Base-by-base conservation (phyloP, 129 eudicot species). In the Sambucus nigra region DNA sequence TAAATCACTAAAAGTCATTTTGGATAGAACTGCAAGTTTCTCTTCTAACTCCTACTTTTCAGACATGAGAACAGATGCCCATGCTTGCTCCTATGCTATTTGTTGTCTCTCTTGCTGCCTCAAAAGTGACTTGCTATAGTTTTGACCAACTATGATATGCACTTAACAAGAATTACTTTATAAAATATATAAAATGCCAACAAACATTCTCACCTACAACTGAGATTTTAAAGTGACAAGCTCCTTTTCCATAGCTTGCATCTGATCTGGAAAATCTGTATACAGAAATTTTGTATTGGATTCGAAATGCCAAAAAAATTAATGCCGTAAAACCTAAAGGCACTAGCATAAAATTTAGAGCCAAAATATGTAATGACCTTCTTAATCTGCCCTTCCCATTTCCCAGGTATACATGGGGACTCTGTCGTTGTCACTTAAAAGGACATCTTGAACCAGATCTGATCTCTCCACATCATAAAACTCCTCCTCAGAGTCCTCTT, bases 401-500 rank as follows among this genome's bases (percentile, higher is more conserved):
- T n/a, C n/a, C n/a, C n/a, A n/a, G n/a, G n/a, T n/a, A n/a, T n/a
- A n/a, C n/a, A n/a, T n/a, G n/a, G 49, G 44, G 23, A 38, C 31
- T 55, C 50, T 47, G n/a, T 51, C 60, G 68, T 45, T 69, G 6
- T 72, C 77, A 47, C 59, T 68, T 56, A 63, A 60, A 29, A 69
- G 61, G 42, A 56, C 48, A 3, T 70, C 69, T 44, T 57, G 74
- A 45, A 25, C 63, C 35, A 83, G 55, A 29, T 79, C 95, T 50
- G 83, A 67, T 72, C 84, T 73, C 59, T 88, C 95, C 76, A 84
- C 41, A 59, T 88, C 95, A 67, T 73, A 76, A 56, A 80, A 80
- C 47, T 88, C 97, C 27, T 84, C 97, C 38, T 84, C 93, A 11
- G 93, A 84, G 61, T 81, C 88, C 50, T 84, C 97, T 60, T 78